phyloP scores from a whole-genome alignment of 257 asterid species.

The Gentiana straminea region DNA sequence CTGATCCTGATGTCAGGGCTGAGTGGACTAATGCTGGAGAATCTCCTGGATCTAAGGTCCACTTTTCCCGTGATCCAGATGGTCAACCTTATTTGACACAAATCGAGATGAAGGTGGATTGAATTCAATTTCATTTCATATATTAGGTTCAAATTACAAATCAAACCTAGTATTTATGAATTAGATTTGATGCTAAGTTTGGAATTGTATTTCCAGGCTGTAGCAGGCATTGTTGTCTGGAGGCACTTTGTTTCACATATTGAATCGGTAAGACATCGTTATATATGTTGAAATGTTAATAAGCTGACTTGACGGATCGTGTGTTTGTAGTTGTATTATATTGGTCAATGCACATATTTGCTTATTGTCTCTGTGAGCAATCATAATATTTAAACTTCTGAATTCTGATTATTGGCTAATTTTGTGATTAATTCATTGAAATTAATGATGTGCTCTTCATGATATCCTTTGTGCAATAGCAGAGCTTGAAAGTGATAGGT shows the following conservation, averaged over 20 bases:
- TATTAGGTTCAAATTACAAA: neutral
- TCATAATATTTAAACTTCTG: too few species aligned
- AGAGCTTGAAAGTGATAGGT: constrained; percentile 81
- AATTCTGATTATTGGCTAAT: neutral
- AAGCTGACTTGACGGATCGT: too few species aligned
- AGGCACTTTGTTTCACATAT: constrained; percentile 81
- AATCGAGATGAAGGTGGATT: constrained; percentile 79
- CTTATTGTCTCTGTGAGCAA: too few species aligned
- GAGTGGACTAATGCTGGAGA: constrained; percentile 91
- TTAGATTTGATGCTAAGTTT: too few species aligned
- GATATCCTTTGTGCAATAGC: constrained; percentile 94
- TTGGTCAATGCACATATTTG: too few species aligned
- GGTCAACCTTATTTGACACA: constrained; percentile 87
- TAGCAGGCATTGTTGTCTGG: constrained; percentile 66
- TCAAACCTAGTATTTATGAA: too few species aligned
- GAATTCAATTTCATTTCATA: neutral
- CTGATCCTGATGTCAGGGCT: constrained; percentile 54
- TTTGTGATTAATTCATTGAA: neutral
- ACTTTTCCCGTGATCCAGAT: constrained; percentile 91
- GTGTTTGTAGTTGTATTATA: too few species aligned
- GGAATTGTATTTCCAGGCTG: constrained; percentile 43
- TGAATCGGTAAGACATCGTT: constrained; percentile 54
- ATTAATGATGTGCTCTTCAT: constrained; percentile 26
- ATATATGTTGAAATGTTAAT: too few species aligned
- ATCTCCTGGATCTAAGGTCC: constrained; percentile 65